Base-by-base conservation (phyloP, 225 moss, liverwort and hornwort genomes). In the Polytrichum commune region DNA sequence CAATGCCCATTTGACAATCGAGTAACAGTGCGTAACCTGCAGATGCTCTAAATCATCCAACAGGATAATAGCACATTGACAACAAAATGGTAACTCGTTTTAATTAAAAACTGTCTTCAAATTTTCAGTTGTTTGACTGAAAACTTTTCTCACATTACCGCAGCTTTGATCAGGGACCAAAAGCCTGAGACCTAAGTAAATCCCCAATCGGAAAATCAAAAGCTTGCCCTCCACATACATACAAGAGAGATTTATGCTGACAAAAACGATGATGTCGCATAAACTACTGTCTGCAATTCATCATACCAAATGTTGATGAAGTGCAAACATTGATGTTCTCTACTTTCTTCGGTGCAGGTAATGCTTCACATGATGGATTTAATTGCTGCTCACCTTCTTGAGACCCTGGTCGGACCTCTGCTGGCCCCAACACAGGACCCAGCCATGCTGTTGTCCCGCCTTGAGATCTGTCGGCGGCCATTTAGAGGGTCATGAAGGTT, bases 381-480 rank as follows among this genome's bases (percentile, higher is more conserved):
- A 27, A 16, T 57, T 70, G 38, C 26, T 58, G 38, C 68, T 75
- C 62, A 86, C 86, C 83, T 67, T 78, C 69, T 18, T 73, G 67
- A 62, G 62, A 72, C 65, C 56, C 75, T 27, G 73, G 67, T 77
- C 75, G 62, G 73, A 46, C 13, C 46, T 75, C 67, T 27, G 65
- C 78, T 4, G 71, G 19, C 65, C 76, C 73, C 65, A 76, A 75
- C 77, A 61, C 58, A 5, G 35, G 60, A 23, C 70, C 73, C 73
- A 86, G 71, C 83, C 83, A 83, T 30, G 73, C 65, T 75, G 76
- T 64, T 78, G 76, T 64, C 73, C 83, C 70, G 67, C 75, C 86
- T 62, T 63, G 69, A 80, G 75, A 80, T 29, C 77, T 78, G 69
- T 86, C 86, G 56, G 80, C 80, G 70, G 86, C 83, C 86, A 86